Conservation (phyloP, 805 yeast species). For the Trichomonascus vanleenenianus region DNA sequence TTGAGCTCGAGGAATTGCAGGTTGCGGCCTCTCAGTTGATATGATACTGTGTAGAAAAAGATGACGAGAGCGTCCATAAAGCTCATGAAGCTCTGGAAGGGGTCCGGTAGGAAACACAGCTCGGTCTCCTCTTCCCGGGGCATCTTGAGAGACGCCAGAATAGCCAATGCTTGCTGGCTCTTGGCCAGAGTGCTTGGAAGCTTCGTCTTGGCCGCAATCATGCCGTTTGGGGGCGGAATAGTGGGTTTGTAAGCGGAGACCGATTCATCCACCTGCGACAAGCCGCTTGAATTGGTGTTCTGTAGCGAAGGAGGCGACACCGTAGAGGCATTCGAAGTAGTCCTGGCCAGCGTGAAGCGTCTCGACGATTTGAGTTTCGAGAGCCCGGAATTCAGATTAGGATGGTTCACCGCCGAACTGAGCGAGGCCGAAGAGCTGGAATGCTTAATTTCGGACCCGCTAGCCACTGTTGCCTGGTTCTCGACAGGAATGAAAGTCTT, state of each 20-base stretch:
- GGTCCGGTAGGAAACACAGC: constrained; percentile 14
- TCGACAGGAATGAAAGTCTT: constrained; percentile 2
- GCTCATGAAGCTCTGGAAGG: constrained; percentile 12
- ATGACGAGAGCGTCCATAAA: constrained; percentile 10
- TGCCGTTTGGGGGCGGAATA: not conserved
- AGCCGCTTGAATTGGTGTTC: not conserved
- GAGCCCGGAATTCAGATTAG: not conserved
- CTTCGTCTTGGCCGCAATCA: not conserved
- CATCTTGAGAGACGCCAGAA: constrained; percentile 4
- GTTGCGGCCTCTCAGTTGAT: constrained; percentile 2
- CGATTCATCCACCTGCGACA: not conserved
- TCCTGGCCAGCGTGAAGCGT: not conserved
- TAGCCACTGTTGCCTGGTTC: not conserved
- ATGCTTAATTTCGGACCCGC: too few relatives aligned
- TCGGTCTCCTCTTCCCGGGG: constrained; percentile 7
- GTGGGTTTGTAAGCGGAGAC: not conserved
- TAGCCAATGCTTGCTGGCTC: constrained; percentile 2
- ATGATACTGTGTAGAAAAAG: constrained; percentile 4
- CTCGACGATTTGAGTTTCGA: not conserved
- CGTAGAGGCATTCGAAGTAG: not conserved
- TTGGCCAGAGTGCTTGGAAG: constrained; percentile 2
- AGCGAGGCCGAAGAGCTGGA: not conserved
- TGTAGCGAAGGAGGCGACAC: not conserved
- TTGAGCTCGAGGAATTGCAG: constrained; percentile 1
- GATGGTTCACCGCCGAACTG: not conserved